Evolutionary conservation across 2,329 filamentous ascomycete genomes (phyloP).

Genomic region (Pseudonectria foliicola): DNA sequence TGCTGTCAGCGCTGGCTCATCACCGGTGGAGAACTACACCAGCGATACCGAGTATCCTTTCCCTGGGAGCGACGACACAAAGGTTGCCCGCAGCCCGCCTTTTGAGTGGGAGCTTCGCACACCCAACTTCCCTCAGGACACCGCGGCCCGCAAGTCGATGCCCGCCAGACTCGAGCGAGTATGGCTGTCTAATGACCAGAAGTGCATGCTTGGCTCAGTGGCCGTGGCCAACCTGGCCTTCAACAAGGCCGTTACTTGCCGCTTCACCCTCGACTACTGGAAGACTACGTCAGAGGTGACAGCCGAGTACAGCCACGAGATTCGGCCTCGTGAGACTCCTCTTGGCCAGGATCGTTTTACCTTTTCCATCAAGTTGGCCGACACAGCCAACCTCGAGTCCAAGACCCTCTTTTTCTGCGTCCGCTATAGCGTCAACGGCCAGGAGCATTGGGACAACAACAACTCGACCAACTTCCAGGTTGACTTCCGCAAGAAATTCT

Average conservation of each 20-base stretch:
- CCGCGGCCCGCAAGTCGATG: slow-evolving; percentile 48
- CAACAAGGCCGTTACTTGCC: slow-evolving; percentile 79
- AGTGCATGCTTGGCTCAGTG: slow-evolving; percentile 74
- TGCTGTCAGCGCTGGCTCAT: slow-evolving; percentile 92
- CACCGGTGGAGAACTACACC: slow-evolving; percentile 81
- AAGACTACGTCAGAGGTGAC: slow-evolving; percentile 93
- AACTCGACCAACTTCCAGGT: slow-evolving; percentile 80
- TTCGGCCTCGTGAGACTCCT: slow-evolving; percentile 57
- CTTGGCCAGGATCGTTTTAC: slow-evolving; percentile 80
- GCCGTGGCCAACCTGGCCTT: slow-evolving; percentile 85
- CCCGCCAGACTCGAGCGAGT: slow-evolving; percentile 80
- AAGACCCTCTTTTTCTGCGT: slow-evolving; percentile 93
- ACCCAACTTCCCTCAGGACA: slow-evolving; percentile 65
- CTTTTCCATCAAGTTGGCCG: slow-evolving; percentile 88
- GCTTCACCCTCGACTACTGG: slow-evolving; percentile 97
- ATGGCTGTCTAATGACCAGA: slow-evolving; percentile 82
- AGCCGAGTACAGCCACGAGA: slow-evolving; percentile 80
- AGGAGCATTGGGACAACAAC: slow-evolving; percentile 97
- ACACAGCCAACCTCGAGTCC: slow-evolving; percentile 81
- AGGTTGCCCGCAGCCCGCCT: slow-evolving; percentile 36
- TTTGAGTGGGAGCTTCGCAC: slow-evolving; percentile 85
- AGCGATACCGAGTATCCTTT: slow-evolving; percentile 90
- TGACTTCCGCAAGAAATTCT: slow-evolving; percentile 77
- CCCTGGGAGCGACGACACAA: slow-evolving; percentile 37
- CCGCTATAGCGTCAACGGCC: slow-evolving; percentile 74